Conservation (phyloP, 177 flowering plant genomes). For the Vitis hybrid region DNA sequence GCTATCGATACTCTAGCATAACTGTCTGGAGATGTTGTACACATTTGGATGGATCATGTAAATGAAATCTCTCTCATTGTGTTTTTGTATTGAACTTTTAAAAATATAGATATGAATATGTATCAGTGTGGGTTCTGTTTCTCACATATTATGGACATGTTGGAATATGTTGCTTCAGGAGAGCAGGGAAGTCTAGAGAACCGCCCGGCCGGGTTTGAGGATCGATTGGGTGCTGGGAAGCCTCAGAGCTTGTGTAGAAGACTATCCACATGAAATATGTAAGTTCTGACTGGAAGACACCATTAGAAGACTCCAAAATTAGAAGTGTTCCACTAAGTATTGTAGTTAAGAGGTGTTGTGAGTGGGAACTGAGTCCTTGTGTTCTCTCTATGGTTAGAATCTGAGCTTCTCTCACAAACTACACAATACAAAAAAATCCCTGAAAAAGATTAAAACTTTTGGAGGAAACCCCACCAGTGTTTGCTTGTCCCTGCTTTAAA, state of each 20-base stretch:
- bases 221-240: slow-evolving; percentile 3
- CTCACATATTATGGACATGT: neutral
- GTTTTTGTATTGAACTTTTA: too few relatives aligned
- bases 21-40: too few relatives aligned
- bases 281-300: neutral
- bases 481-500: slow-evolving; percentile 3
- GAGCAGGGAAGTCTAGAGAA: slow-evolving; percentile 38
- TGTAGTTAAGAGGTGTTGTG: neutral
- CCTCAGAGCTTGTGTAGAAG: slow-evolving; percentile 5
- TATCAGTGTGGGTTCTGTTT: neutral
- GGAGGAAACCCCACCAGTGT: slow-evolving; percentile 2
- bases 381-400: neutral
- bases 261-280: neutral
- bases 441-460: slow-evolving; percentile 14
- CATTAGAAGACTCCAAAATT: neutral
- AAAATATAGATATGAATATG: neutral
- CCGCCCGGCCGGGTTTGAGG: slow-evolving; percentile 43
- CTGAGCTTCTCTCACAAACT: slow-evolving; percentile 7
- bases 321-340: neutral
- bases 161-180: slow-evolving; percentile 32
- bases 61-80: too few relatives aligned
- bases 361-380: neutral
- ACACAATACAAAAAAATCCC: slow-evolving; percentile 1
- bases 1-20: too few relatives aligned
- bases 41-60: too few relatives aligned